phyloP scores from a whole-genome alignment of 441 rosid species.

The Rhodomyrtus psidioides region DNA sequence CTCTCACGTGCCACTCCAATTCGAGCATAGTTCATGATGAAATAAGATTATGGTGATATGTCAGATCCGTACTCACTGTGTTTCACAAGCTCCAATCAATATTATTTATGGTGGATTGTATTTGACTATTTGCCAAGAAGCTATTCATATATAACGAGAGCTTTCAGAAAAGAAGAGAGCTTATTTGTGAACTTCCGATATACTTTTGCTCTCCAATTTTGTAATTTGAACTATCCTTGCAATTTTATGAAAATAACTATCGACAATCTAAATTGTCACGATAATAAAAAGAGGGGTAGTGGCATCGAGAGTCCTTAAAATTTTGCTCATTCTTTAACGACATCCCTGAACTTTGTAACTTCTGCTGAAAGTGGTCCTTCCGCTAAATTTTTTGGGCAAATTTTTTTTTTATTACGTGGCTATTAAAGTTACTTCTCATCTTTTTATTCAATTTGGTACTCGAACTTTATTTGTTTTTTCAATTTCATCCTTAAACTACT shows the following conservation, averaged over 20 bases:
- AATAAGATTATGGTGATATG: neutral
- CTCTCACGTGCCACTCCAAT: neutral
- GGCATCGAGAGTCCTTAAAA: accelerated
- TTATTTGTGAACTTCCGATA: neutral
- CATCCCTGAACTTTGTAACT: neutral
- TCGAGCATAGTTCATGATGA: neutral
- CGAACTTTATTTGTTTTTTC: neutral
- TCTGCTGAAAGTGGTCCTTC: neutral
- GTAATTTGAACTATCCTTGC: neutral
- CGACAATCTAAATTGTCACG: accelerated
- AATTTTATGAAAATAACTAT: neutral
- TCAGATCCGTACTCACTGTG: accelerated
- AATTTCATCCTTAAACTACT: neutral
- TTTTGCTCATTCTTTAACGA: neutral
- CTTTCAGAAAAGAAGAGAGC: neutral
- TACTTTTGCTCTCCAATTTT: neutral
- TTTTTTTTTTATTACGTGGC: accelerated
- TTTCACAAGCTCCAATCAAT: accelerated
- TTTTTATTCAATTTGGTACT: neutral
- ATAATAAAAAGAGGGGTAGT: neutral
- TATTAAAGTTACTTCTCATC: neutral
- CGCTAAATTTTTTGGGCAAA: neutral
- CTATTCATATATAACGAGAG: neutral
- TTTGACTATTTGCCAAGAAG: neutral
- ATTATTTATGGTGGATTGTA: neutral